Conservation (phyloP, 768 basidiomycete genomes). For the Rhodotorula diobovata region DNA sequence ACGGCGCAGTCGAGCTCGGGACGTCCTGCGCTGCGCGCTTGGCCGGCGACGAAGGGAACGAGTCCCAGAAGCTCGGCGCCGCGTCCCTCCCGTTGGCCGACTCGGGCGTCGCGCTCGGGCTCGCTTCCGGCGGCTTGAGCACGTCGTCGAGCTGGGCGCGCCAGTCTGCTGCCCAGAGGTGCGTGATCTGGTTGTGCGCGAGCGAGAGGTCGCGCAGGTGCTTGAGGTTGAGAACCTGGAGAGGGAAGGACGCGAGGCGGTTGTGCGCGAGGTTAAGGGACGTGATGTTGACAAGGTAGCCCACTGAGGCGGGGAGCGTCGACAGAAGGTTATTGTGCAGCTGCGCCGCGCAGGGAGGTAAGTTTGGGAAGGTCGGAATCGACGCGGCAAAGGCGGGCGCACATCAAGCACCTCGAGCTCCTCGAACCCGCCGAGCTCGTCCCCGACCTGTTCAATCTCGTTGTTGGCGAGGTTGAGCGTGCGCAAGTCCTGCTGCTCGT, state of each 20-base stretch:
- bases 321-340: conserved; percentile 24
- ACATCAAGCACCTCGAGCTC: conserved; percentile 29
- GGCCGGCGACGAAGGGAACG: neutral
- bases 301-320: conserved; percentile 11
- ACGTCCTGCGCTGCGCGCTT: neutral
- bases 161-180: conserved; percentile 26
- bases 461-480: conserved; percentile 23
- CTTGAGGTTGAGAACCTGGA: conserved; percentile 13
- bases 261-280: conserved; percentile 24
- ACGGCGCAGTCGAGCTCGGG: neutral
- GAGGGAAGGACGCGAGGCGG: conserved; percentile 12
- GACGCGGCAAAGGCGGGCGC: neutral
- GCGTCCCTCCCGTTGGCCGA: neutral
- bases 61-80: conserved; percentile 9
- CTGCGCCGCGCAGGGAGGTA: neutral
- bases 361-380: neutral
- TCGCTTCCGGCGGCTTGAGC: conserved; percentile 2
- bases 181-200: conserved; percentile 11
- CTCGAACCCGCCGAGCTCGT: conserved; percentile 28
- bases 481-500: conserved; percentile 22
- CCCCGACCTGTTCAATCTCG: conserved; percentile 12
- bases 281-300: conserved; percentile 22
- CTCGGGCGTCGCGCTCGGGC: conserved; percentile 29
- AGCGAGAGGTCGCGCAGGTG: conserved; percentile 27
- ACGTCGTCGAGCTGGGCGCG: neutral